phyloP scores from a whole-genome alignment of 2,329 filamentous ascomycete species.

The Colletotrichum tofieldiae region DNA sequence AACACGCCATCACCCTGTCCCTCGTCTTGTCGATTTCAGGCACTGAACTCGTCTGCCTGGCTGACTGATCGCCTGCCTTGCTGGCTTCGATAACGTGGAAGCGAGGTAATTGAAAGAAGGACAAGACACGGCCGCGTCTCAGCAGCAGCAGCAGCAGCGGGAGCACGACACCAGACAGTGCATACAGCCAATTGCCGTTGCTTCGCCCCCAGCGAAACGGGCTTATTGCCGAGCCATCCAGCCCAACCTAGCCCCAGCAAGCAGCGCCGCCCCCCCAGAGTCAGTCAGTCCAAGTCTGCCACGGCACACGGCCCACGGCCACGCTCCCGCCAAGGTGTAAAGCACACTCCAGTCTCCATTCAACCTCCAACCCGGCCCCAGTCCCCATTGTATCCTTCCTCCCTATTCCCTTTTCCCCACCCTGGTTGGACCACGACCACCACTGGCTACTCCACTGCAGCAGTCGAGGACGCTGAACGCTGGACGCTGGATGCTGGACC shows the following conservation, averaged over 20 bases:
- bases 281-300: slow-evolving; percentile 8
- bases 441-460: not conserved
- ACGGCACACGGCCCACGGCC: slow-evolving; percentile 26
- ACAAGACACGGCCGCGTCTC: not conserved
- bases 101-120: not conserved
- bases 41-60: not conserved
- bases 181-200: slow-evolving; percentile 3
- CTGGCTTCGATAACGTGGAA: slow-evolving; percentile 4
- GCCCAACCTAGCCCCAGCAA: slow-evolving; percentile 4
- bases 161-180: not conserved
- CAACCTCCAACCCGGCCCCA: slow-evolving; percentile 34
- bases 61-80: not conserved
- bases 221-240: slow-evolving; percentile 39
- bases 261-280: slow-evolving; percentile 3
- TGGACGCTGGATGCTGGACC: slow-evolving; percentile 12
- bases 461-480: slow-evolving; percentile 4
- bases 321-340: slow-evolving; percentile 11
- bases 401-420: slow-evolving; percentile 29
- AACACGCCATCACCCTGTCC: slow-evolving; percentile 24
- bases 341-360: slow-evolving; percentile 10
- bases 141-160: slow-evolving; percentile 8
- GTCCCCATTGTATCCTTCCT: slow-evolving; percentile 22
- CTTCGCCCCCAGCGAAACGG: slow-evolving; percentile 31
- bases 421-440: not conserved
- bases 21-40: not conserved